Evolutionary conservation across 352 stramenopile species (phyloP).

Genomic region (Phytophthora rubi): DNA sequence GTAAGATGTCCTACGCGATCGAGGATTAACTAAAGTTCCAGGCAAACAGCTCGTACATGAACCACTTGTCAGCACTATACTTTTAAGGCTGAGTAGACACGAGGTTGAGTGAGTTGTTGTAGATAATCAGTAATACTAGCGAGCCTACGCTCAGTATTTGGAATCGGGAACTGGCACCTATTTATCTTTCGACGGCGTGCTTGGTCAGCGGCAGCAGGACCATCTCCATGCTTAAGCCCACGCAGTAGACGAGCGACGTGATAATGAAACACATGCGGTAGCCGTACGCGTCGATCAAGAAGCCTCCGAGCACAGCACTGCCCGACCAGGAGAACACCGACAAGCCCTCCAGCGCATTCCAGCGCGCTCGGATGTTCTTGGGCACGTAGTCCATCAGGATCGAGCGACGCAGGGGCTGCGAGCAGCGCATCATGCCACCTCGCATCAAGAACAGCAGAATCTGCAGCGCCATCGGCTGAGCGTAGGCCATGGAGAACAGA

Average conservation of each 20-base stretch:
- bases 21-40: too few relatives aligned
- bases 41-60: too few relatives aligned
- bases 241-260: conserved; percentile 72
- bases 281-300: conserved; percentile 76
- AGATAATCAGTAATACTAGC: conserved; percentile 8
- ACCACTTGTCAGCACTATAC: too few relatives aligned
- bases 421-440: conserved; percentile 86
- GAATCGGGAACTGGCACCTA: conserved; percentile 3
- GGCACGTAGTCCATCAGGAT: conserved; percentile 85
- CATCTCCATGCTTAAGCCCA: conserved; percentile 61
- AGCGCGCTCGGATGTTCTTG: conserved; percentile 73
- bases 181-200: conserved; percentile 56
- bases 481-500: conserved; percentile 72
- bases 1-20: too few relatives aligned
- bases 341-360: conserved; percentile 77
- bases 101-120: neutral
- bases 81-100: too few relatives aligned
- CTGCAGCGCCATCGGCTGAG: conserved; percentile 59
- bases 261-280: conserved; percentile 87
- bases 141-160: conserved; percentile 3
- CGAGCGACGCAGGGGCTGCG: conserved; percentile 75
- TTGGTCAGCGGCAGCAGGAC: conserved; percentile 70
- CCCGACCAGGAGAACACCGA: conserved; percentile 85
- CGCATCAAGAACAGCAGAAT: conserved; percentile 78
- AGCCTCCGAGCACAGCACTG: conserved; percentile 79